phyloP scores from a whole-genome alignment of 768 basidiomycete genomes.

The Hypholoma sublateritium region DNA sequence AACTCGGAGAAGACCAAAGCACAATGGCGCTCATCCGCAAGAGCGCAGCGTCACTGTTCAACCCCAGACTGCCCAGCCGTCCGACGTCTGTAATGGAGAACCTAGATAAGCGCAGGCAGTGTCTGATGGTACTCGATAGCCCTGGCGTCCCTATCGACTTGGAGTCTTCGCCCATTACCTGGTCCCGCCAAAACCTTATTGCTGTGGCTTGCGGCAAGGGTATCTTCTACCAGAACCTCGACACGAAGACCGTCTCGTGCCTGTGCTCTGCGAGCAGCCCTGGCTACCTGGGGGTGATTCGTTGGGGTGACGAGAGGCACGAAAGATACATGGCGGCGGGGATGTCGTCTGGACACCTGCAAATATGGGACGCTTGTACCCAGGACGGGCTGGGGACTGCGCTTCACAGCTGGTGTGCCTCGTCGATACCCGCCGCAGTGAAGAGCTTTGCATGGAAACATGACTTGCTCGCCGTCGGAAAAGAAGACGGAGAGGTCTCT shows the following conservation, averaged over 20 bases:
- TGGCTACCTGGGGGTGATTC: conserved; percentile 45
- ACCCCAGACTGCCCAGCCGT: conserved; percentile 23
- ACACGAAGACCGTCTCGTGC: conserved; percentile 50
- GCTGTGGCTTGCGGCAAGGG: conserved; percentile 61
- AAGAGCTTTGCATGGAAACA: conserved; percentile 54
- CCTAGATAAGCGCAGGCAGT: conserved; percentile 52
- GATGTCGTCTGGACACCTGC: conserved; percentile 47
- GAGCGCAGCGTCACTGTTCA: conserved; percentile 53
- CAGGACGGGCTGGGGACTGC: conserved; percentile 27
- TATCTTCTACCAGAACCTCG: conserved; percentile 63
- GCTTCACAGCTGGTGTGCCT: conserved; percentile 38
- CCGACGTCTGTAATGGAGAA: conserved; percentile 58
- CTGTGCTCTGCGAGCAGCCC: conserved; percentile 37
- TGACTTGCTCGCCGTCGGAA: conserved; percentile 63
- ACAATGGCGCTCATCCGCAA: conserved; percentile 49
- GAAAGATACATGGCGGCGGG: conserved; percentile 51
- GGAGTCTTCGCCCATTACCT: conserved; percentile 58
- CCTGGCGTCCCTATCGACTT: conserved; percentile 57
- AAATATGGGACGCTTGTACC: conserved; percentile 50
- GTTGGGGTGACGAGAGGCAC: conserved; percentile 46
- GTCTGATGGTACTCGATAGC: conserved; percentile 60
- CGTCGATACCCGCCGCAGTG: conserved; percentile 15
- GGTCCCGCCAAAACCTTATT: conserved; percentile 60
- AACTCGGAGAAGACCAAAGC: conserved; percentile 30
- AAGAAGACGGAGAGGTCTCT: conserved; percentile 60